A percentile compares a stretch with the other conserved stretches of the same genome.
Conservation (phyloP, 257 asterid species). For the Parsonsia alboflavescens region DNA sequence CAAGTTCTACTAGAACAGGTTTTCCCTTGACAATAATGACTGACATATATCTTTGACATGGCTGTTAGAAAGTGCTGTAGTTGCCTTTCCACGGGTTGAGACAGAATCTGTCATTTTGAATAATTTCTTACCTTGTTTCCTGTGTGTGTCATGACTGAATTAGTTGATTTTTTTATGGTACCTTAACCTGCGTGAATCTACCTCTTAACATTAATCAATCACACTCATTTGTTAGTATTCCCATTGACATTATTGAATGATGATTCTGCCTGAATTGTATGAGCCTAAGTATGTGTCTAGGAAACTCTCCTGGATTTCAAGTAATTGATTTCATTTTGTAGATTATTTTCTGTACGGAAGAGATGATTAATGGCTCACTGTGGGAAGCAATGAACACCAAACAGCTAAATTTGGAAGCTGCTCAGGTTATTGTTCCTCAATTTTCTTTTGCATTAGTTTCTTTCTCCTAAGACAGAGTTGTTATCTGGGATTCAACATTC, state of each 20-base stretch:
- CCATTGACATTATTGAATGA: neutral
- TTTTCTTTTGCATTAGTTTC: neutral
- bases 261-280: too few relatives aligned
- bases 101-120: neutral
- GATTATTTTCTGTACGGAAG: constrained; percentile 79
- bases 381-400: constrained; percentile 89
- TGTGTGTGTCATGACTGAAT: neutral
- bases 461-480: neutral
- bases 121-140: too few relatives aligned
- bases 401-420: constrained; percentile 54
- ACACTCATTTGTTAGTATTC: neutral
- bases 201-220: neutral
- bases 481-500: neutral
- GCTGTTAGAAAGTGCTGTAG: neutral
- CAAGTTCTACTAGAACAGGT: neutral
- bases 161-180: too few relatives aligned
- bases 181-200: neutral
- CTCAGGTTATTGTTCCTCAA: constrained; percentile 41
- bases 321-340: constrained; percentile 24
- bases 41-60: neutral
- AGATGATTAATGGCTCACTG: constrained; percentile 64
- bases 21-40: neutral
- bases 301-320: neutral
- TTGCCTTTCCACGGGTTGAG: too few relatives aligned
- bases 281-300: too few relatives aligned